These are phyloP conservation scores for Coemansia sp. DNA, from an alignment of 192 early-diverging fungal genomes.

Conservation along the genomic window DNA sequence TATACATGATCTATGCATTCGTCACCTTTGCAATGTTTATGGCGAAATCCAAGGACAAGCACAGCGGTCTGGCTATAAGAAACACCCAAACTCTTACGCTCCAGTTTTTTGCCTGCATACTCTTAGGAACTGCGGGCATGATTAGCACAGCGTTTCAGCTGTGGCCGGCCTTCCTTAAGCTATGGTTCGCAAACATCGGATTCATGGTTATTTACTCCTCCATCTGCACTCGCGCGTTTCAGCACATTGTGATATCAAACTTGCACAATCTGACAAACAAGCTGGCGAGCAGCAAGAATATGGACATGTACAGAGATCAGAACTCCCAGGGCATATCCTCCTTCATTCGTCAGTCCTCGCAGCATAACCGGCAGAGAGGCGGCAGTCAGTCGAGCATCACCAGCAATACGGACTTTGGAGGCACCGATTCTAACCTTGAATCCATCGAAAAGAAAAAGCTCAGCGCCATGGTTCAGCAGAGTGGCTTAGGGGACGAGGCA, in stretches of 20 bases:
- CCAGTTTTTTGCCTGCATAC: slow-evolving; percentile 22
- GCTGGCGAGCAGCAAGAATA: slow-evolving; percentile 29
- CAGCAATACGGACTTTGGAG: slow-evolving; percentile 33
- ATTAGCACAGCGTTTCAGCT: slow-evolving; percentile 36
- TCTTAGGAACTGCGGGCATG: slow-evolving; percentile 22
- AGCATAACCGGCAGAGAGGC: slow-evolving; percentile 12
- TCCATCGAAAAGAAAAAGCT: slow-evolving; percentile 19
- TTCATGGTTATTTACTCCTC: slow-evolving; percentile 29
- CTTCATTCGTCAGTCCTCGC: slow-evolving; percentile 10
- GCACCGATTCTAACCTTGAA: neutral
- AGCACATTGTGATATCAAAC: slow-evolving; percentile 41
- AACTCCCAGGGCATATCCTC: slow-evolving; percentile 22
- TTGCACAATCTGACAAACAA: slow-evolving; percentile 38
- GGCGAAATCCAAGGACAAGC: slow-evolving; percentile 36
- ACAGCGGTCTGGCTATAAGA: slow-evolving; percentile 40
- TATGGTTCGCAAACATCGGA: slow-evolving; percentile 41
- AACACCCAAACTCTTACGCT: slow-evolving; percentile 23
- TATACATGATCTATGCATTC: slow-evolving; percentile 28
- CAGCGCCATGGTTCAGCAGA: slow-evolving; percentile 2
- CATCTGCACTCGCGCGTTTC: slow-evolving; percentile 27
- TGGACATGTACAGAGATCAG: slow-evolving; percentile 13
- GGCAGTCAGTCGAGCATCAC: slow-evolving; percentile 35
- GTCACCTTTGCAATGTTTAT: slow-evolving; percentile 38
- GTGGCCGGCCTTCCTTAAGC: slow-evolving; percentile 44
- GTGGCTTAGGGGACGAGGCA: neutral